Evolutionary conservation across 257 asterid genomes (phyloP), one percentile per base, ranked within the genome.

Genomic region (Ligustrum vulgare): DNA sequence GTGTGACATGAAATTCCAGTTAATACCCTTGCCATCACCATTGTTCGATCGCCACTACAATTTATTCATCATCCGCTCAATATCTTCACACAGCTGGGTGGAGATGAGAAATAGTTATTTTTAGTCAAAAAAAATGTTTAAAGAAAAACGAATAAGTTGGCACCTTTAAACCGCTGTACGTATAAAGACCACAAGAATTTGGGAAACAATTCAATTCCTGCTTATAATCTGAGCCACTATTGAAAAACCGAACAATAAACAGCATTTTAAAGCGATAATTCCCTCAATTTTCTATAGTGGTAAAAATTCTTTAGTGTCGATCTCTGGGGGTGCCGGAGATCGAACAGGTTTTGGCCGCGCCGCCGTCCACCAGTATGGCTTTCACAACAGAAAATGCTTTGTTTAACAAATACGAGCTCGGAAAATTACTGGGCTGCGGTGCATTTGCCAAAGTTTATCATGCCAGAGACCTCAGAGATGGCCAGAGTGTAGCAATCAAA

Each of bases 401-500:
- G 75, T 91, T 94, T 39, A 86, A 90, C 77, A 94, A 92, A 77
- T 94, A 92, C 79, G 97, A 94, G 80, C 25, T 92, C 35, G 98
- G 99, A 0, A 88, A 85, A 79, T 91, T 94, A 67, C 89, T 94
- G 3, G 99, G 99, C 5, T 91, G 99, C 77, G 99, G 97, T 28
- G 99, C 97, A 5, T 94, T 89, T 34, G 98, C 98, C 5, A 94
- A 94, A 43, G 99, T 94, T 10, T 94, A 91, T 77, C 96, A 92
- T 58, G 99, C 96, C 6, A 77, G 96, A n/a, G 87, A 91, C 13
- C 70, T 91, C 25, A 71, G 77, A 25, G 86, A 82, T 64, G 96
- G 98, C 9, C 92, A 82, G 15, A 94, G 96, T 74, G 93, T 92
- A 2, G 98, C 98, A 1, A 75, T 94, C 0, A 92, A 94, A 35